Evolutionary conservation across 257 asterid species (phyloP).

Genomic region (Echium plantagineum): DNA sequence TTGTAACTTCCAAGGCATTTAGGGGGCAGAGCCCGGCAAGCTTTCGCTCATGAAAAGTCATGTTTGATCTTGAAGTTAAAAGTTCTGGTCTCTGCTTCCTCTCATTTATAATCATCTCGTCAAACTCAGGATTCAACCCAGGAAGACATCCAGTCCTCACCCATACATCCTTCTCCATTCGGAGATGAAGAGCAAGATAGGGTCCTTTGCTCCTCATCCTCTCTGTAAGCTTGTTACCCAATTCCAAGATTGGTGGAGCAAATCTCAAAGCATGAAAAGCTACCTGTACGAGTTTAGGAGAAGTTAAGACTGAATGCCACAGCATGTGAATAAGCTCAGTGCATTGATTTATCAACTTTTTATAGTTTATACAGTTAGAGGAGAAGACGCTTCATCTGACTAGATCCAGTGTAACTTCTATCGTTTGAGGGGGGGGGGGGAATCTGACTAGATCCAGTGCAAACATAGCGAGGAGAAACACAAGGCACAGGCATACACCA

Average conservation of each 20-base stretch:
- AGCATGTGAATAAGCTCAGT: neutral
- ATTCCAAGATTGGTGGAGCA: conserved; percentile 47
- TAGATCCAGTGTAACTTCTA: too few species aligned
- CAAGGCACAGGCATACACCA: neutral
- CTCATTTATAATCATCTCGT: conserved; percentile 62
- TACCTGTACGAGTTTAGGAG: conserved; percentile 38
- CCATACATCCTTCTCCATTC: conserved; percentile 97
- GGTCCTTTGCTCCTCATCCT: conserved; percentile 87
- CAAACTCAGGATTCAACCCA: conserved; percentile 48
- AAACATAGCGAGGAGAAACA: neutral
- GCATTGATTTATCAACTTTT: neutral
- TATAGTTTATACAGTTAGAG: neutral
- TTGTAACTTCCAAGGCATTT: conserved; percentile 64
- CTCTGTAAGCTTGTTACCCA: conserved; percentile 62
- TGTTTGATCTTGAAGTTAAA: conserved; percentile 71
- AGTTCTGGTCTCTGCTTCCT: conserved; percentile 53
- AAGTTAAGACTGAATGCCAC: neutral
- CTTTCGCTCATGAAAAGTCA: conserved; percentile 70
- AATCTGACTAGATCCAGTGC: too few species aligned
- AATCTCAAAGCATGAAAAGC: conserved; percentile 79
- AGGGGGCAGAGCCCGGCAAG: conserved; percentile 88
- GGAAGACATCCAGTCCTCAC: conserved; percentile 94
- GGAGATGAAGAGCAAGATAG: conserved; percentile 77
- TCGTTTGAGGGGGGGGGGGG: too few species aligned
- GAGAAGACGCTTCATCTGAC: too few species aligned